Evolutionary conservation across 2,329 filamentous ascomycete species (phyloP).

Genomic region (Sporothrix pseudoabietina): DNA sequence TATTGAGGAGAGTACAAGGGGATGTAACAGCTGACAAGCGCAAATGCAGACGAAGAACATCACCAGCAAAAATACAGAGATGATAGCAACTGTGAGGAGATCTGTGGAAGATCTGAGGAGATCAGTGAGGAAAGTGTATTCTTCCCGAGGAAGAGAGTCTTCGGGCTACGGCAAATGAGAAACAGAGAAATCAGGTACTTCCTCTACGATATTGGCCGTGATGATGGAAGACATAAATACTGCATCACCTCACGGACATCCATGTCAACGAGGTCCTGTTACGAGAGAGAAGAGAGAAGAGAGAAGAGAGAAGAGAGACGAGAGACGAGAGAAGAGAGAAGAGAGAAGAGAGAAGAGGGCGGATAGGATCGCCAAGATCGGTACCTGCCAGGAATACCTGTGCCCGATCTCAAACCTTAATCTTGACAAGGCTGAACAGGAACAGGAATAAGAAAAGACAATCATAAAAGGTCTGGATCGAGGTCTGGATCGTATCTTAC

Average conservation of each 20-base stretch:
- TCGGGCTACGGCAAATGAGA: not conserved
- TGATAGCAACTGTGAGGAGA: not conserved
- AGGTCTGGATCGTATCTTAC: conserved; percentile 15
- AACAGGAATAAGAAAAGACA: not conserved
- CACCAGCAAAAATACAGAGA: not conserved
- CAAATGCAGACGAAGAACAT: too few species aligned
- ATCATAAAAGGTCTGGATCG: not conserved
- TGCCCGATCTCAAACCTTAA: not conserved
- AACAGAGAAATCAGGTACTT: not conserved
- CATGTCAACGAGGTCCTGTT: not conserved
- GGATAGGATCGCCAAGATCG: not conserved
- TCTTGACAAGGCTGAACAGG: conserved; percentile 22
- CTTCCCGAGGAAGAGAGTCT: not conserved
- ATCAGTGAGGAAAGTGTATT: not conserved
- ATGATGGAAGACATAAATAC: not conserved
- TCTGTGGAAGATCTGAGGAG: too few species aligned
- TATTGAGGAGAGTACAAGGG: not conserved
- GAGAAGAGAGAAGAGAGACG: too few species aligned
- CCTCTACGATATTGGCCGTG: not conserved
- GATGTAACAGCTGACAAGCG: not conserved
- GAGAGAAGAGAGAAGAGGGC: too few species aligned
- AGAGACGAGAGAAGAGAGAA: too few species aligned
- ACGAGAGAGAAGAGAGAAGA: not conserved
- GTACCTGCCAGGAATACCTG: not conserved
- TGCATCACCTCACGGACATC: not conserved